phyloP scores from a whole-genome alignment of 305 asterid genomes.

The Fraxinus greggii region DNA sequence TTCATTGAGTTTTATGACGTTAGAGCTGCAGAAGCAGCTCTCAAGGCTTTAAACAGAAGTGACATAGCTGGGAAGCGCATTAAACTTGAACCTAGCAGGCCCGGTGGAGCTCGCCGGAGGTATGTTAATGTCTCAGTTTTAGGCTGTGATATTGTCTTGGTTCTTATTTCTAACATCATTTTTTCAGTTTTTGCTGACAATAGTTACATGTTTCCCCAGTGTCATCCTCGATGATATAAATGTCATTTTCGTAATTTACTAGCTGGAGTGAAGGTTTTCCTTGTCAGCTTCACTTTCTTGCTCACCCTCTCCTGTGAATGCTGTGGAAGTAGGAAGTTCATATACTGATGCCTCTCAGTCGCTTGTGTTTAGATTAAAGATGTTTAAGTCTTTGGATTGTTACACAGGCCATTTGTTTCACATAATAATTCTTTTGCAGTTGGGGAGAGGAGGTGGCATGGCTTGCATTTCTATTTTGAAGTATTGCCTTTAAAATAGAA shows the following conservation, averaged over 20 bases:
- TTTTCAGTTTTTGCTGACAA: not conserved
- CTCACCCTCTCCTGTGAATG: not conserved
- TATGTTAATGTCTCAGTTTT: conserved; percentile 18
- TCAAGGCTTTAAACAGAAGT: conserved; percentile 62
- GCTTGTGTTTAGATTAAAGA: not conserved
- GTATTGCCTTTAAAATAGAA: not conserved
- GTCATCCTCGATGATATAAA: not conserved
- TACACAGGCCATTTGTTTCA: not conserved
- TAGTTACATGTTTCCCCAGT: not conserved
- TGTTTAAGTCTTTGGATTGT: not conserved
- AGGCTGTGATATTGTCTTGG: not conserved
- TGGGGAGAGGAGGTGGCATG: not conserved
- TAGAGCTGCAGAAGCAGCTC: conserved; percentile 73
- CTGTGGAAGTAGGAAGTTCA: not conserved
- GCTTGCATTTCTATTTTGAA: not conserved
- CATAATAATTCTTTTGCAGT: not conserved
- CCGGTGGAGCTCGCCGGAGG: conserved; percentile 73
- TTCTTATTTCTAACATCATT: conserved; percentile 6
- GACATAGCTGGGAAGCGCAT: conserved; percentile 75
- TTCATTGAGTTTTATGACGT: conserved; percentile 65
- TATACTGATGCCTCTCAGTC: not conserved
- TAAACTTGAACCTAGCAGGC: conserved; percentile 74
- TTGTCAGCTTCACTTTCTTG: not conserved
- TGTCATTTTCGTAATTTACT: not conserved
- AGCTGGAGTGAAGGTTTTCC: not conserved